A percentile compares a stretch with the other conserved stretches of the same genome.
These are phyloP conservation scores for Leptosphaerulina australis DNA, from an alignment of 2,329 filamentous ascomycete species.

Conservation along the genomic window DNA sequence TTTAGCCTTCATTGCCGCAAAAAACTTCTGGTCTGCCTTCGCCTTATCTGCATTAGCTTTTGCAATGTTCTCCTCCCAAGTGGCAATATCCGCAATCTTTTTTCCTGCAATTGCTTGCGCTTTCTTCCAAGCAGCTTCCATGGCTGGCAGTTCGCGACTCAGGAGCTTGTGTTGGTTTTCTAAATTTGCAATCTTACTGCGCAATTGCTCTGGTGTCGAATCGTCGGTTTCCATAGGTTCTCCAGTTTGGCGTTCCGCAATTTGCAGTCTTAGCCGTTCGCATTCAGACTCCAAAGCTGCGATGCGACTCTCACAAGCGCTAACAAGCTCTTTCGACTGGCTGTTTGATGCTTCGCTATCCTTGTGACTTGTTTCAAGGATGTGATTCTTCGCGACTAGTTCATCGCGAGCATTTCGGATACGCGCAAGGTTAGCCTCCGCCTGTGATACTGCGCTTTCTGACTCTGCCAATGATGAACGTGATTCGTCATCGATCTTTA, in stretches of 20 bases:
- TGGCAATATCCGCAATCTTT: constrained; percentile 78
- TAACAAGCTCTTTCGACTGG: constrained; percentile 79
- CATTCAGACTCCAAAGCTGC: constrained; percentile 81
- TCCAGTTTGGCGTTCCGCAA: constrained; percentile 53
- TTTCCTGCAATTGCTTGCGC: constrained; percentile 82
- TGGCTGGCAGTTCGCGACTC: constrained; percentile 83
- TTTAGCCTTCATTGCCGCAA: constrained; percentile 91
- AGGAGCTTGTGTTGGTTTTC: constrained; percentile 82
- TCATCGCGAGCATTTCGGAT: constrained; percentile 87
- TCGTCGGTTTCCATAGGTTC: constrained; percentile 58
- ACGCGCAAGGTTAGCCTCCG: constrained; percentile 83
- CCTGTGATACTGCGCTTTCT: constrained; percentile 78
- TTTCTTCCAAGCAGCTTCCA: constrained; percentile 90
- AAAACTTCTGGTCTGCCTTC: constrained; percentile 98
- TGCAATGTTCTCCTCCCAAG: constrained; percentile 77
- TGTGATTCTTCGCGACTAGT: constrained; percentile 77
- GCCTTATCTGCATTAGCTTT: constrained; percentile 84
- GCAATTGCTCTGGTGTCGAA: constrained; percentile 72
- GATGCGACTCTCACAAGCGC: constrained; percentile 81
- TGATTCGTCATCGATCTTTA: constrained; percentile 80
- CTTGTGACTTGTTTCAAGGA: constrained; percentile 79
- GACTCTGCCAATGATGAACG: constrained; percentile 75
- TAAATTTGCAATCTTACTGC: constrained; percentile 73
- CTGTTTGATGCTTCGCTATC: constrained; percentile 72
- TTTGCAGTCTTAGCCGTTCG: constrained; percentile 67